phyloP scores from a whole-genome alignment of 2,329 filamentous ascomycete species.

The Corniculantispora saksenae region DNA sequence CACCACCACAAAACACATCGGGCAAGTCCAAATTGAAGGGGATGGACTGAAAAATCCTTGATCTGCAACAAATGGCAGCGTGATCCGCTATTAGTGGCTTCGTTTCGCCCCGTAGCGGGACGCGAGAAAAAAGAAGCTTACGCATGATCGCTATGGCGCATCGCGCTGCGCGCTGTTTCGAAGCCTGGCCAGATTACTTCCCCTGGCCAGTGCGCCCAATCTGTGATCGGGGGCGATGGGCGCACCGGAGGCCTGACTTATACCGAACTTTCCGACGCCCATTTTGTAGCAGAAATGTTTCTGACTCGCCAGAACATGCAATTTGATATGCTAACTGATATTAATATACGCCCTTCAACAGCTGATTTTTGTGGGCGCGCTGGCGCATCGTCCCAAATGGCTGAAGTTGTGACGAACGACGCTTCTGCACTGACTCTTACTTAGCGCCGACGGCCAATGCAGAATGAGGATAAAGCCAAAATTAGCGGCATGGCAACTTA shows the following conservation, averaged over 20 bases:
- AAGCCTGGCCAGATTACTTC: background rate
- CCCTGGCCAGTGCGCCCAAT: background rate
- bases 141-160: background rate
- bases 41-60: background rate
- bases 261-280: background rate
- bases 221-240: background rate
- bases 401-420: background rate
- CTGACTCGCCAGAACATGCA: background rate
- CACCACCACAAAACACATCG: background rate
- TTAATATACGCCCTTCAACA: background rate
- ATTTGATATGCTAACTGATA: background rate
- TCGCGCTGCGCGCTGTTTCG: background rate
- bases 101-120: background rate
- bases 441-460: background rate
- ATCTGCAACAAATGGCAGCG: background rate
- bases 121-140: slow-evolving; percentile 1
- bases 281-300: background rate
- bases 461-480: background rate
- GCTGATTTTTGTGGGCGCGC: background rate
- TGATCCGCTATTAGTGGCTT: slow-evolving; percentile 1
- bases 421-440: background rate
- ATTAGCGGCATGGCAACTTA: background rate
- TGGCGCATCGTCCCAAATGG: background rate
- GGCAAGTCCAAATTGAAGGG: background rate
- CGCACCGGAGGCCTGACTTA: background rate